These are phyloP conservation scores for Endoconidiophora laricicola DNA, from an alignment of 2,329 filamentous ascomycete genomes.

Conservation along the genomic window DNA sequence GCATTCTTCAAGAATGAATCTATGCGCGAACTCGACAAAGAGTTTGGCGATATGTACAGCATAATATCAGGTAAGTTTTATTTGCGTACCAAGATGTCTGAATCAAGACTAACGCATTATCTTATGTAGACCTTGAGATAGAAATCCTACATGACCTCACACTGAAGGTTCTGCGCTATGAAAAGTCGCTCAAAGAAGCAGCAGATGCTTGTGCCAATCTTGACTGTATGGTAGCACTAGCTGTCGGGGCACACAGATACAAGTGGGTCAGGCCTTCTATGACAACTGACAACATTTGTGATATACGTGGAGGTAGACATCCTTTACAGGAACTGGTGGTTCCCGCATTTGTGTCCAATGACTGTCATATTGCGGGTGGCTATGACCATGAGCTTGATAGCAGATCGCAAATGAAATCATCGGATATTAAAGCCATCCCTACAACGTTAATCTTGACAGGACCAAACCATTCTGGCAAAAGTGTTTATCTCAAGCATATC, in stretches of 20 bases:
- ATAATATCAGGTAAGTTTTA: slow-evolving; percentile 53
- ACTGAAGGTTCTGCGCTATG: slow-evolving; percentile 50
- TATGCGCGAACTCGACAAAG: slow-evolving; percentile 65
- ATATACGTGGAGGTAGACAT: slow-evolving; percentile 67
- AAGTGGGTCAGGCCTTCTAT: slow-evolving; percentile 54
- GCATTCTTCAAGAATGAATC: slow-evolving; percentile 75
- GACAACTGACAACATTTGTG: slow-evolving; percentile 50
- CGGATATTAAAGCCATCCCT: background rate
- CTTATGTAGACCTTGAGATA: slow-evolving; percentile 57
- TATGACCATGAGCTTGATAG: slow-evolving; percentile 16
- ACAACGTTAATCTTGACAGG: slow-evolving; percentile 67
- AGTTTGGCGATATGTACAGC: slow-evolving; percentile 72
- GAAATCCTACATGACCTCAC: slow-evolving; percentile 70
- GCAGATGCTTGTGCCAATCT: slow-evolving; percentile 76
- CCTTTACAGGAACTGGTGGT: slow-evolving; percentile 74
- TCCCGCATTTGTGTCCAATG: slow-evolving; percentile 66
- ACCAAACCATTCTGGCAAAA: slow-evolving; percentile 94
- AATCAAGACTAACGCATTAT: background rate
- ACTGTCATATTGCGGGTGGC: slow-evolving; percentile 53
- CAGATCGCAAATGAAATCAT: background rate
- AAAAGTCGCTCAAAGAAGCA: slow-evolving; percentile 46
- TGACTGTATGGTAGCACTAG: slow-evolving; percentile 68
- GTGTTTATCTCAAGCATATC: slow-evolving; percentile 84
- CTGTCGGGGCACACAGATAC: slow-evolving; percentile 59
- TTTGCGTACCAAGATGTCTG: background rate